These are phyloP conservation scores for Eucalyptus brandiana DNA, from an alignment of 345 rosid species.

Conservation along the genomic window DNA sequence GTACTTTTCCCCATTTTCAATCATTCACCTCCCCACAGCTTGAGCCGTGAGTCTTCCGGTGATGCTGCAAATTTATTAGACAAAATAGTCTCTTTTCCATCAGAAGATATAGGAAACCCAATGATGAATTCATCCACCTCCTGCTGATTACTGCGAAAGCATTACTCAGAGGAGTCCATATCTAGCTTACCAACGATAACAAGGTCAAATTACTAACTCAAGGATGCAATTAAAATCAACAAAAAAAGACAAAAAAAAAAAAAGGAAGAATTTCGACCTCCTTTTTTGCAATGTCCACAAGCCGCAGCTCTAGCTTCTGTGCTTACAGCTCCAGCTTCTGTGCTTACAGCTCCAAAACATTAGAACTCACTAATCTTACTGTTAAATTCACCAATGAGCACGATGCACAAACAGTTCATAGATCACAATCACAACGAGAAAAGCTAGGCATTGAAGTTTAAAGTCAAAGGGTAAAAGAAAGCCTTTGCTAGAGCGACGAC, in stretches of 20 bases:
- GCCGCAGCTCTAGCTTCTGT: constrained; percentile 58
- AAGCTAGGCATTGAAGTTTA: not conserved
- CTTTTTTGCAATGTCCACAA: constrained; percentile 32
- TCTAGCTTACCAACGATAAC: not conserved
- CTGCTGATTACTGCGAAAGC: not conserved
- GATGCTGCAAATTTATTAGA: constrained; percentile 33
- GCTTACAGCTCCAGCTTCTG: no score
- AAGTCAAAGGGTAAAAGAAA: constrained; percentile 66
- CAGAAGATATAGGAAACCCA: constrained; percentile 68
- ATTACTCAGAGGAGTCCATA: not conserved
- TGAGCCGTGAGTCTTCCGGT: no score
- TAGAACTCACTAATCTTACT: not conserved
- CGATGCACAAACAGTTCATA: not conserved
- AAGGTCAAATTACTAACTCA: not conserved
- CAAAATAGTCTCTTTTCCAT: constrained; percentile 8
- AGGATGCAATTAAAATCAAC: not conserved
- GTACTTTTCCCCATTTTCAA: no score
- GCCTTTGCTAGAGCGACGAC: constrained; percentile 82
- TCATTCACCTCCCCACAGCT: no score
- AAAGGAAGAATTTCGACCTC: constrained; percentile 26
- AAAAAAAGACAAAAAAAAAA: no score
- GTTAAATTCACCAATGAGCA: not conserved
- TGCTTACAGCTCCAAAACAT: no score
- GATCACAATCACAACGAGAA: not conserved
- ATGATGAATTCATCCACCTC: constrained; percentile 78